These are phyloP conservation scores for Fusarium sp. DNA, from an alignment of 2,329 filamentous ascomycete species.

Conservation along the genomic window DNA sequence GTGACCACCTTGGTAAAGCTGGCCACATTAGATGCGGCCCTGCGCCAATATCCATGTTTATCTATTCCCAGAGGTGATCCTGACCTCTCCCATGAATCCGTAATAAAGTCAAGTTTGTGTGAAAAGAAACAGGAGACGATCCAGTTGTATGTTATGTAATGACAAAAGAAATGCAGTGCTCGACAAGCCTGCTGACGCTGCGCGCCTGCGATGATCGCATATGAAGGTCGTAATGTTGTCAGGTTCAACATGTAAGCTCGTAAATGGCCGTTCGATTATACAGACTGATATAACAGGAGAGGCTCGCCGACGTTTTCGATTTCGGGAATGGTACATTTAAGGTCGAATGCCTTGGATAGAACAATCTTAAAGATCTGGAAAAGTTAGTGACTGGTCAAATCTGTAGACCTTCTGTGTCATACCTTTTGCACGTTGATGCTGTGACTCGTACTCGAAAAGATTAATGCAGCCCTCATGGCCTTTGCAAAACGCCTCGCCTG, in stretches of 20 bases:
- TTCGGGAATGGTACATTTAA: slow-evolving; percentile 98
- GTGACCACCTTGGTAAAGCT: slow-evolving; percentile 32
- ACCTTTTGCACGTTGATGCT: slow-evolving; percentile 99
- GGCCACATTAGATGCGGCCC: slow-evolving; percentile 32
- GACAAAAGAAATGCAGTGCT: slow-evolving; percentile 42
- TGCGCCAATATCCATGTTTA: slow-evolving; percentile 40
- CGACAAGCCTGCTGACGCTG: slow-evolving; percentile 14
- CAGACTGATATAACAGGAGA: slow-evolving; percentile 86
- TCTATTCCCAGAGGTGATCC: slow-evolving; percentile 40
- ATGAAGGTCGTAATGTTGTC: slow-evolving; percentile 38
- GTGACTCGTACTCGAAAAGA: slow-evolving; percentile 98
- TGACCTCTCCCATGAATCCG: slow-evolving; percentile 41
- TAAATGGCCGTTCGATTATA: slow-evolving; percentile 46
- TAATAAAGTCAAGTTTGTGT: slow-evolving; percentile 36
- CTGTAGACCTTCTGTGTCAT: neutral
- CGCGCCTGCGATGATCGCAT: slow-evolving; percentile 23
- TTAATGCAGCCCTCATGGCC: slow-evolving; percentile 96
- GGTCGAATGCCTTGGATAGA: slow-evolving; percentile 96
- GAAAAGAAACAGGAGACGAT: slow-evolving; percentile 38
- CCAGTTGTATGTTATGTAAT: slow-evolving; percentile 40
- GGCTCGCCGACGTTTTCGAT: slow-evolving; percentile 99
- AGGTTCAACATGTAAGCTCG: slow-evolving; percentile 42
- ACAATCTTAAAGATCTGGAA: slow-evolving; percentile 98
- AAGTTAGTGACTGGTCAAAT: neutral
- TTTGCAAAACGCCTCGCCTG: slow-evolving; percentile 96